Conservation (phyloP, 352 stramenopile genomes). For the Peronospora destructor region DNA sequence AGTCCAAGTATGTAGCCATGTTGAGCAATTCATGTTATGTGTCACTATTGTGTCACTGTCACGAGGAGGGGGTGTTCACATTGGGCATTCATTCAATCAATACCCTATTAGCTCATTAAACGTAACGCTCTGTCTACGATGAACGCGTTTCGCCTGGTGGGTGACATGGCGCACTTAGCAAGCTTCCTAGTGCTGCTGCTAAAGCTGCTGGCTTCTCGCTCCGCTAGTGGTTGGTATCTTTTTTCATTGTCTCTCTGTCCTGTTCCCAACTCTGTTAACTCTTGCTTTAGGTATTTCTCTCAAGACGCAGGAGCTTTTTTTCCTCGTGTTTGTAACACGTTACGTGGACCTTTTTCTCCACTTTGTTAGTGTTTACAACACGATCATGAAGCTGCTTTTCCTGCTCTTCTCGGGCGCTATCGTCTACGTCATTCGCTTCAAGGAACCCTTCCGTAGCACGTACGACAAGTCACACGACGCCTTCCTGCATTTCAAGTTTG, state of each 20-base stretch:
- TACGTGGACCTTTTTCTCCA: conserved; percentile 98
- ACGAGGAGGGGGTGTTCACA: conserved; percentile 4
- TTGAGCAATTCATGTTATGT: conserved; percentile 18
- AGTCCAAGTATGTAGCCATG: too few species aligned
- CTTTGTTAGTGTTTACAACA: conserved; percentile 97
- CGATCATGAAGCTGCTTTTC: conserved; percentile 98
- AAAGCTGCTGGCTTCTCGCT: conserved; percentile 88
- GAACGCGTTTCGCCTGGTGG: conserved; percentile 96
- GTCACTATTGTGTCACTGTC: conserved; percentile 22
- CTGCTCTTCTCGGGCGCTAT: conserved; percentile 94
- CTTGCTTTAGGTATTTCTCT: conserved; percentile 90
- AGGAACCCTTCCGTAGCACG: conserved; percentile 94
- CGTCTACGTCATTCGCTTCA: conserved; percentile 96
- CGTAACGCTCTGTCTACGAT: conserved; percentile 35
- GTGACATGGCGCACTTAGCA: conserved; percentile 98
- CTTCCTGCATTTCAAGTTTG: conserved; percentile 98
- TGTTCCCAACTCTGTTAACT: neutral
- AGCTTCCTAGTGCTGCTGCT: conserved; percentile 98
- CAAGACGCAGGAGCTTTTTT: conserved; percentile 99
- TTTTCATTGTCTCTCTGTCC: neutral
- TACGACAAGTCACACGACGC: conserved; percentile 99
- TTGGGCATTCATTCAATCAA: too few species aligned
- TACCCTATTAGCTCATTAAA: too few species aligned
- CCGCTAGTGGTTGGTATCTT: conserved; percentile 43
- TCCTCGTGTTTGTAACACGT: conserved; percentile 96